Base-by-base conservation (phyloP, 208 protist species). In the Wallacemonas sp. region DNA sequence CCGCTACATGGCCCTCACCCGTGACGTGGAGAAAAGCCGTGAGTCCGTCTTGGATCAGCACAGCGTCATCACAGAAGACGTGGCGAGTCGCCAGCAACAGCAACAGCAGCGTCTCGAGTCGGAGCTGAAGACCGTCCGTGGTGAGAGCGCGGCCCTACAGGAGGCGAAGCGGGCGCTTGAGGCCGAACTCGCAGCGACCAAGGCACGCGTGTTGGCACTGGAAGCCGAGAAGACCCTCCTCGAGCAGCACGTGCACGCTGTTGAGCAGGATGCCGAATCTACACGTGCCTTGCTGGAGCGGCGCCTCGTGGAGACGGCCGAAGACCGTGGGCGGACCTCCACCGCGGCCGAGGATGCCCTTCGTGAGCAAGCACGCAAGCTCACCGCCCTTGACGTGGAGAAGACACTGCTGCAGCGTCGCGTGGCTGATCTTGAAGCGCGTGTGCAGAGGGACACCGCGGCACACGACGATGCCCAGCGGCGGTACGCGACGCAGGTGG, bases 371-470 rank as follows among this genome's bases (percentile, higher is more conserved):
- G 61, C 65, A 19, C 74, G 64, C 0, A 66, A 75, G 14, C 69
- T 71, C 17, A 69, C 62, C 12, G 70, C 66, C 31, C 60, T 82
- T 33, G 87, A 90, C 45, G 39, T 87, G 46, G 87, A 93, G 63
- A 79, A 79, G 36, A 80, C 81, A 17, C 66, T 72, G 26, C 65
- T 93, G 24, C 87, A 93, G 36, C 59, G 71, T 0, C 76, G 69
- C 45, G 71, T 93, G n/a, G 59, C 81, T 17, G 83, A 88, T 36
- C 47, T 70, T 8, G 77, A 90, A 42, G 74, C 83, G 62, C 79
- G 76, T 9, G 28, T 93, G 39, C 83, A 93, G 72, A 59, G 72
- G 36, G 38, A 72, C 21, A 72, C 51, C 22, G 42, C 71, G 14
- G 66, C 77, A n/a, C 68, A 63, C 30, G 72, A 82, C n/a, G 77